Evolutionary conservation across 139 green algal species (phyloP), one percentile per base, ranked within the genome.

Genomic region (Volvox reticuliferus): DNA sequence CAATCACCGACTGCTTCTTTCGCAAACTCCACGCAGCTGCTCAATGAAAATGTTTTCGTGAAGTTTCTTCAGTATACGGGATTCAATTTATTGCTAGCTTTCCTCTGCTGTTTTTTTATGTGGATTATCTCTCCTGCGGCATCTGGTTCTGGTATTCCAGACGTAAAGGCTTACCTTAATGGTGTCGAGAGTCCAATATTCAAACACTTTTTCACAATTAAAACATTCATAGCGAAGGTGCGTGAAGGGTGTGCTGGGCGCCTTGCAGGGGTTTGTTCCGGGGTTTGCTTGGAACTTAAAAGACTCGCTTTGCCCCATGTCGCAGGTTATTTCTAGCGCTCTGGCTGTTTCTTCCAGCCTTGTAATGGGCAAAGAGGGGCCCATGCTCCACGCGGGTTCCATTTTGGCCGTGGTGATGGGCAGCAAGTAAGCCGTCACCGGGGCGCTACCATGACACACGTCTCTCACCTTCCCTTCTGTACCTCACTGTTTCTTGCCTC

Each of bases 151-250:
- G 94, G 94, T 44, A 96, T 96, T 44, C 94, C 94, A 19, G 94
- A 96, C 73, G 93, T 96, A 17, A 95, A 95, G 86, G 93, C 94
- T 0, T 96, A 95, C 78, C 80, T 96, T 12, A 96, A 96, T 32
- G 93, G 93, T 24, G 93, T 94, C 12, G 92, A 95, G 32, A 89
- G 69, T 21, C 92, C 94, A 30, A 93, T 93, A n/a, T 95, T 94
- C 36, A 81, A 87, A 12, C 92, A 95, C 65, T 96, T 95, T 88
- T 95, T 96, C 78, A 94, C 92, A 55, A 61, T 96, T 18, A 94
- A 93, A 44, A 96, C 94, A 0, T 96, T 96, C 73, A 75, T 96
- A 1, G 93, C 89, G 22, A 96, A 96, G 92, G 93, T 94, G 36
- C 35, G 81, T 13, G 73, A 32, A 32, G 73, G 35, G 28, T n/a